Conservation (phyloP, 2,329 filamentous ascomycete genomes). For the Myriosclerotinia curreyana region DNA sequence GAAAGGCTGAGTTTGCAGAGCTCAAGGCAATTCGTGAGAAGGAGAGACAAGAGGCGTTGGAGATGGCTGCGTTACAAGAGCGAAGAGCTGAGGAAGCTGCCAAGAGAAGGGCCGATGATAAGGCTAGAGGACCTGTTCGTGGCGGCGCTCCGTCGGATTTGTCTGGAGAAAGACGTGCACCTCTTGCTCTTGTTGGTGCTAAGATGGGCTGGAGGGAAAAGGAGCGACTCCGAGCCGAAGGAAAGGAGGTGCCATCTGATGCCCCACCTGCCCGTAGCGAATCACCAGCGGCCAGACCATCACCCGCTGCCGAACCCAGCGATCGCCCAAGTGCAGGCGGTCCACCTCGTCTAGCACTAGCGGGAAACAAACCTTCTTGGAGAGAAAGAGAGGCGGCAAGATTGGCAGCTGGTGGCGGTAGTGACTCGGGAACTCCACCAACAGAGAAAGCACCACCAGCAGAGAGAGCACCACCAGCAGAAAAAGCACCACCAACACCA, state of each 20-base stretch:
- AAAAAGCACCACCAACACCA: slow-evolving; percentile 36
- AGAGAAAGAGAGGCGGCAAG: slow-evolving; percentile 58
- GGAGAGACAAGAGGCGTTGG: slow-evolving; percentile 65
- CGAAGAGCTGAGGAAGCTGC: slow-evolving; percentile 87
- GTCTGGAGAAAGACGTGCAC: slow-evolving; percentile 55
- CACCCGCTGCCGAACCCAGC: slow-evolving; percentile 40
- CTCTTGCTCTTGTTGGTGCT: slow-evolving; percentile 56
- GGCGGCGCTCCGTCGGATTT: slow-evolving; percentile 45
- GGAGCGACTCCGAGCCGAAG: slow-evolving; percentile 50
- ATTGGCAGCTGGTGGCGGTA: slow-evolving; percentile 36
- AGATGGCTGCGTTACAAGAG: slow-evolving; percentile 67
- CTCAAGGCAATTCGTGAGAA: slow-evolving; percentile 63
- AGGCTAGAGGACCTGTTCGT: slow-evolving; percentile 43
- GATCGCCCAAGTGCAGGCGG: slow-evolving; percentile 45
- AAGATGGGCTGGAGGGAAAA: slow-evolving; percentile 64
- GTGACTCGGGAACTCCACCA: no score
- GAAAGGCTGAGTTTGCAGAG: slow-evolving; percentile 65
- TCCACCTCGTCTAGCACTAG: slow-evolving; percentile 55
- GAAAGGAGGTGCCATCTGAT: slow-evolving; percentile 30
- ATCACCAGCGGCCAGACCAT: no score
- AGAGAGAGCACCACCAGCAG: background rate
- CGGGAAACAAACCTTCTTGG: slow-evolving; percentile 52
- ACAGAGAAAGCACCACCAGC: background rate
- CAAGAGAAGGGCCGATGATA: slow-evolving; percentile 64
- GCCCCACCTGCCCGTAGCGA: background rate